A percentile compares a stretch with the other conserved stretches of the same genome.
Evolutionary conservation across 768 basidiomycete genomes (phyloP).

Genomic region (Tulasnella sp.): DNA sequence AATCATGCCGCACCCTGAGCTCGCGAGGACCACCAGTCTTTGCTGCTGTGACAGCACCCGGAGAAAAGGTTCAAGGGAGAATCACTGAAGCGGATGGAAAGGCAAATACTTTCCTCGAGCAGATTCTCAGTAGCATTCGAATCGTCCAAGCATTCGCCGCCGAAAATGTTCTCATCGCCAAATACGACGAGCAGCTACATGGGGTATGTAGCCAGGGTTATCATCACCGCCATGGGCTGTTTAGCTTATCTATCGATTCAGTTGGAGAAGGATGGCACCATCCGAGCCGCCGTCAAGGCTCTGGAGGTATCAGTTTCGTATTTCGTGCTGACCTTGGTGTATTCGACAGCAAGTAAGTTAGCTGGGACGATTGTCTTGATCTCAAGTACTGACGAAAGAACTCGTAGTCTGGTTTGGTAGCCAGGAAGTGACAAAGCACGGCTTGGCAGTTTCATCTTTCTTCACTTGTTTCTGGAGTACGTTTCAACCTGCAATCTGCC

Average conservation of each 20-base stretch:
- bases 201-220: neutral
- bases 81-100: slow-evolving; percentile 10
- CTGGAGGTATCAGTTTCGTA: slow-evolving; percentile 6
- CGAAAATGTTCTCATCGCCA: slow-evolving; percentile 10
- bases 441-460: slow-evolving; percentile 3
- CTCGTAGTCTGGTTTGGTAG: slow-evolving; percentile 29
- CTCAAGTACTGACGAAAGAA: neutral
- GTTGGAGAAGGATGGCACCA: slow-evolving; percentile 13
- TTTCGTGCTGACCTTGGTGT: slow-evolving; percentile 7
- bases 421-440: slow-evolving; percentile 1
- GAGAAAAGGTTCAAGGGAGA: slow-evolving; percentile 1
- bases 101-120: slow-evolving; percentile 28
- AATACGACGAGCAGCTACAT: slow-evolving; percentile 15
- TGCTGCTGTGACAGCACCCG: neutral
- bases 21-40: slow-evolving; percentile 4
- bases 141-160: slow-evolving; percentile 33
- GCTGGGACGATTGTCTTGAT: neutral
- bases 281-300: slow-evolving; percentile 4
- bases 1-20: neutral
- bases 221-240: neutral
- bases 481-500: neutral
- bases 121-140: slow-evolving; percentile 29
- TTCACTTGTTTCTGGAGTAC: slow-evolving; percentile 27
- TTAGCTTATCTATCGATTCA: neutral
- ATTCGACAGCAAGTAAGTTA: slow-evolving; percentile 8